A percentile compares a stretch with the other conserved stretches of the same genome.
phyloP scores from a whole-genome alignment of 306 rosid genomes.

The Cercis canadensis region DNA sequence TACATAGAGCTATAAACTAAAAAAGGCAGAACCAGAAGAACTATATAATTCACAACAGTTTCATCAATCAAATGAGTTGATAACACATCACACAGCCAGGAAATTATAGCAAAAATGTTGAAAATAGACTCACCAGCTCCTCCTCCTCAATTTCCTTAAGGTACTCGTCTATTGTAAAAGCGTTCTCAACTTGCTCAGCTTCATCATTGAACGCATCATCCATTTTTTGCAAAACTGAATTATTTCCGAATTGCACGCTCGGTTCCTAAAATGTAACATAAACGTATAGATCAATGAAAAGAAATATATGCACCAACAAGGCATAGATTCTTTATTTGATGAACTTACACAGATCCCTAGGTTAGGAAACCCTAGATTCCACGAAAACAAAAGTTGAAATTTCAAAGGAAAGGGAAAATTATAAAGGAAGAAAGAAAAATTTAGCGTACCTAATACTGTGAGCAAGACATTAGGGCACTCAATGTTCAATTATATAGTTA shows the following conservation, averaged over 20 bases:
- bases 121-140: conserved; percentile 73
- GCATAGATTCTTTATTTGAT: background rate
- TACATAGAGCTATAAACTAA: background rate
- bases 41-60: background rate
- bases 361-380: conserved; percentile 61
- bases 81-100: background rate
- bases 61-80: conserved; percentile 9
- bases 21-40: background rate
- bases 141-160: conserved; percentile 83
- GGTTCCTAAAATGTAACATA: conserved; percentile 32
- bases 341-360: background rate
- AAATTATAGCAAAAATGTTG: background rate
- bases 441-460: conserved; percentile 30
- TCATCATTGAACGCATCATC: conserved; percentile 71
- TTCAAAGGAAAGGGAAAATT: no score
- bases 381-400: background rate
- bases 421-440: background rate
- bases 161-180: conserved; percentile 80
- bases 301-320: background rate
- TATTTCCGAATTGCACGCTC: conserved; percentile 24
- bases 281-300: background rate
- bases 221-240: conserved; percentile 45
- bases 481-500: no score
- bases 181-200: conserved; percentile 65
- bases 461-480: background rate